These are phyloP conservation scores for Lolium rigidum DNA, from an alignment of 176 grass and related monocot species.

Conservation along the genomic window DNA sequence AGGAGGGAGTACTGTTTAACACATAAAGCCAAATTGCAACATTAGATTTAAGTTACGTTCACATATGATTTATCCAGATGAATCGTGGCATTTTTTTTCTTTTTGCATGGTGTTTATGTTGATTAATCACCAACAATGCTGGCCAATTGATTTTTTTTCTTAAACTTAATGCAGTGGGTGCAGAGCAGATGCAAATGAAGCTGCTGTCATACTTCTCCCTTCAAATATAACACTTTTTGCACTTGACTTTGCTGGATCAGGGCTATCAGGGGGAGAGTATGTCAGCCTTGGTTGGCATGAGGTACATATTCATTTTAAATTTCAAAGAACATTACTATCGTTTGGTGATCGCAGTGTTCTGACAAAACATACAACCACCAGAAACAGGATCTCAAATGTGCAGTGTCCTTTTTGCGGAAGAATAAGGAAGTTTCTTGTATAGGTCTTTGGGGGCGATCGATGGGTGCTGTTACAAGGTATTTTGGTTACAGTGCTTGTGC, in stretches of 20 bases:
- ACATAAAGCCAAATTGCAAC: background rate
- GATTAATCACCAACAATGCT: slow-evolving; percentile 13
- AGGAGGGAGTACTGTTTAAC: background rate
- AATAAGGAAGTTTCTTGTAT: slow-evolving; percentile 94
- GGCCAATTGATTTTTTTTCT: slow-evolving; percentile 26
- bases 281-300: slow-evolving; percentile 99
- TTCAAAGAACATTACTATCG: slow-evolving; percentile 14
- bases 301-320: slow-evolving; percentile 54
- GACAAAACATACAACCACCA: slow-evolving; percentile 44
- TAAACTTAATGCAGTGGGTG: slow-evolving; percentile 83
- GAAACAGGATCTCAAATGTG: slow-evolving; percentile 97
- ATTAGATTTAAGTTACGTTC: background rate
- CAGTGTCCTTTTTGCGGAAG: slow-evolving; percentile 76
- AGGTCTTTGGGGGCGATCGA: slow-evolving; percentile 97
- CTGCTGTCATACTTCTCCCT: slow-evolving; percentile 92
- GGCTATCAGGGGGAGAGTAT: slow-evolving; percentile 89
- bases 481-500: slow-evolving; percentile 27
- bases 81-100: background rate
- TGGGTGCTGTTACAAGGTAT: slow-evolving; percentile 99
- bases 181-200: slow-evolving; percentile 99
- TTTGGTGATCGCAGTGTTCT: slow-evolving; percentile 33
- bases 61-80: slow-evolving; percentile 26
- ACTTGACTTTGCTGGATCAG: slow-evolving; percentile 98
- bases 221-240: slow-evolving; percentile 98
- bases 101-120: slow-evolving; percentile 5